Base-by-base conservation (phyloP, 2,329 filamentous ascomycete genomes). In the Arthrobotrys entomopaga region DNA sequence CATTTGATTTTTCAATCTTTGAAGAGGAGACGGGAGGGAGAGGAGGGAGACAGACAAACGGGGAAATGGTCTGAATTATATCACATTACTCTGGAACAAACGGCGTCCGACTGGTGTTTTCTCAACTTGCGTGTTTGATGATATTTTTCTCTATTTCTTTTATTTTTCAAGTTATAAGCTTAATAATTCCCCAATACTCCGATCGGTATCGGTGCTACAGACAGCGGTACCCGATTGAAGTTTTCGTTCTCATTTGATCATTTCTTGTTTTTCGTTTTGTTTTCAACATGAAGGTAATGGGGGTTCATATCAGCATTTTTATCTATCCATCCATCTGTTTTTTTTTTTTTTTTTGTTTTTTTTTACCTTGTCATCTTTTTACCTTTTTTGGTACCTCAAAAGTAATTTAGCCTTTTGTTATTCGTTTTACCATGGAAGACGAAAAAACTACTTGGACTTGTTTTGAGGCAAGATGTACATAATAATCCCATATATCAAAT, bases 41-140 rank as follows among this genome's bases (percentile, higher is more conserved):
- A 2, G 16, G 48, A 19, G 22, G n/a, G 6, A 16, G 15, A 38
- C 11, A 34, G 29, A 26, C 52, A 6, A n/a, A n/a, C n/a, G 11
- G 1, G 50, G 16, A 56, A 20, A 46, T 6, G 13, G 13, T 46
- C 16, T 46, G 42, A 46, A 46, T n/a, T n/a, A n/a, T n/a, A n/a
- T n/a, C n/a, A n/a, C n/a, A 19, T 15, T 15, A 46, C 16, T n/a
- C n/a, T n/a, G n/a, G n/a, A 13, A 13, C 40, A 22, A 20, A 19
- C 46, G 65, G 69, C 69, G 69, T 73, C 58, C 48, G 56, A 66
- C 22, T 66, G 69, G 69, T 48, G 60, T 73, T 34, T 34, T 34
- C 10, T 34, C 7, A 34, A n/a, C n/a, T 34, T 8, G 2, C 29
- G 29, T 34, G 2, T 34, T 34, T 5, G 29, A 8, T 58, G 24